These are phyloP conservation scores for Verticillium tricorpus DNA, from an alignment of 2,329 filamentous ascomycete species.

Conservation along the genomic window DNA sequence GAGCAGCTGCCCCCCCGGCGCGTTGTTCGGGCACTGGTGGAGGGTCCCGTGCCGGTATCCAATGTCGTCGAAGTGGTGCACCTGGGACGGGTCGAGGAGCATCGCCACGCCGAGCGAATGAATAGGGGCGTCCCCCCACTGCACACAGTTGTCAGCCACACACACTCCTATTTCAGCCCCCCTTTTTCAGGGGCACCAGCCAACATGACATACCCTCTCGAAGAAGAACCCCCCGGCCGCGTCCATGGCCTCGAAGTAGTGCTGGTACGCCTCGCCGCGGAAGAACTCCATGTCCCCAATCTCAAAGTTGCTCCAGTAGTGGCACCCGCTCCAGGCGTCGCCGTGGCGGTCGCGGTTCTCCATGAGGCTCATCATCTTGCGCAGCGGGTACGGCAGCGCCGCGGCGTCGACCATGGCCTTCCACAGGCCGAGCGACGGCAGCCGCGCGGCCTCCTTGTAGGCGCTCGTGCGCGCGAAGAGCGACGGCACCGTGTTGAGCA, in stretches of 20 bases:
- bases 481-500: slow-evolving; percentile 33
- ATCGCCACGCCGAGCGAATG: slow-evolving; percentile 38
- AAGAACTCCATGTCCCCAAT: slow-evolving; percentile 42
- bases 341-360: slow-evolving; percentile 31
- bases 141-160: background rate
- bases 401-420: slow-evolving; percentile 33
- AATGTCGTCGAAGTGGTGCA: slow-evolving; percentile 40
- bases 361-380: slow-evolving; percentile 29
- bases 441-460: slow-evolving; percentile 31
- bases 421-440: slow-evolving; percentile 32
- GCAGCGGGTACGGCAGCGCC: slow-evolving; percentile 36
- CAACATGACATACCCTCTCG: slow-evolving; percentile 28
- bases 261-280: slow-evolving; percentile 32
- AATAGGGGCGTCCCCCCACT: slow-evolving; percentile 41
- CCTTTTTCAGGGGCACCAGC: background rate
- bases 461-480: slow-evolving; percentile 35
- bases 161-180: background rate
- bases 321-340: slow-evolving; percentile 38
- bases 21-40: slow-evolving; percentile 29
- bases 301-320: slow-evolving; percentile 45
- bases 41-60: slow-evolving; percentile 34
- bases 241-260: slow-evolving; percentile 35
- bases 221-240: slow-evolving; percentile 37
- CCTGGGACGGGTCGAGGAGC: slow-evolving; percentile 31
- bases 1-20: slow-evolving; percentile 28